Evolutionary conservation across 495 filamentous ascomycete species (phyloP), one percentile per base, ranked within the genome.

Genomic region (Cercophora newfieldiana): DNA sequence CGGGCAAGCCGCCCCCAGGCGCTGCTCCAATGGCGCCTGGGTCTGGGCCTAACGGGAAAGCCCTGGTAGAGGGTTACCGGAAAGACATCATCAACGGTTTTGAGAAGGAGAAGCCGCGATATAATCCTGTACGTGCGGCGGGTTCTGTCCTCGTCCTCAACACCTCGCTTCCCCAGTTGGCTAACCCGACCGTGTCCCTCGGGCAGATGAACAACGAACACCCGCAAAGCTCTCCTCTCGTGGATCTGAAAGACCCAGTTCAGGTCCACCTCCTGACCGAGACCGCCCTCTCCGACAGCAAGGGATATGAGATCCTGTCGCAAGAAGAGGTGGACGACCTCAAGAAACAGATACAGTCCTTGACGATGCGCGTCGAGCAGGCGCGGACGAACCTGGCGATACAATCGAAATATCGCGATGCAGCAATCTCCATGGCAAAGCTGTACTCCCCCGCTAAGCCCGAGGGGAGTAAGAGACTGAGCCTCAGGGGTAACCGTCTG

Each of bases 381-480:
- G 87, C 91, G 12, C 87, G 88, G 71, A 85, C 91, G 37, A 97
- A 91, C 77, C 83, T 98, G 44, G 87, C 88, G n/a, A 87, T 97
- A 54, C 95, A 99, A 72, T 91, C 87, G 24, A 98, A 97, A 78
- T 89, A 97, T 64, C 89, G 92, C 65, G 94, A 97, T 83, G 96
- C 95, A 0, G 94, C 96, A 12, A 83, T 89, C 65, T 95, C 91
- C 18, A 88, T 99, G 73, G 88, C 87, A 51, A 83, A 91, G 68
- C 79, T 99, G 26, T 90, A 96, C 72, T 86, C 85, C 24, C 77
- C 77, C 1, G 68, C 74, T 5, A 75, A 47, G 64, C 70, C 66
- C 25, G 81, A 75, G 47, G 77, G 66, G 57, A 57, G 54, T 28
- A 83, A 77, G 69, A 74, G 77, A 44, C 79, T 81, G 63, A 90